A percentile compares a stretch with the other conserved stretches of the same genome.
Conservation (phyloP, 2,329 filamentous ascomycete genomes). For the Colletotrichum cordylinicola region DNA sequence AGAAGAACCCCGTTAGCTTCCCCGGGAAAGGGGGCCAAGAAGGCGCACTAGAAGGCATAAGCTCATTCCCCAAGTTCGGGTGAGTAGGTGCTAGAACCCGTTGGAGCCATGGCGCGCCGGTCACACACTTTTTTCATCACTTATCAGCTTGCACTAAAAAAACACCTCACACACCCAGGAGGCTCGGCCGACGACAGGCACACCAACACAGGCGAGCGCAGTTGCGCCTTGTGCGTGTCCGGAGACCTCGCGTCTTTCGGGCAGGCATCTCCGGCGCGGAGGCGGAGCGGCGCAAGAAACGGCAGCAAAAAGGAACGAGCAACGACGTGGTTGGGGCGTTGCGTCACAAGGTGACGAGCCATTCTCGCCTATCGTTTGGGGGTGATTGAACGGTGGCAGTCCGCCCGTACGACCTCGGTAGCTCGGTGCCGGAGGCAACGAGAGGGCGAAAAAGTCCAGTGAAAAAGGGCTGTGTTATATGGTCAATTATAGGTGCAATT, state of each 20-base stretch:
- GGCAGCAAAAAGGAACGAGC: not conserved
- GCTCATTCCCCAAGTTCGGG: not conserved
- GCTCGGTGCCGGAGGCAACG: not conserved
- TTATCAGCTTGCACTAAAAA: not conserved
- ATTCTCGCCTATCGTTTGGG: not conserved
- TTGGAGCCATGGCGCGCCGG: not conserved
- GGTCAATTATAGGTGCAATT: not conserved
- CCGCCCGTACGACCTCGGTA: not conserved
- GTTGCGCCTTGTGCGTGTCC: not conserved
- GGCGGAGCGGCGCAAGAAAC: not conserved
- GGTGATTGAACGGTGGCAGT: not conserved
- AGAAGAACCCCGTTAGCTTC: not conserved
- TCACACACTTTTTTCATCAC: not conserved
- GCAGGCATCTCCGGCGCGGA: conserved; percentile 8
- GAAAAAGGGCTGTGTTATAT: not conserved
- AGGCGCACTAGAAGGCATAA: not conserved
- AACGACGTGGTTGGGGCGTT: not conserved
- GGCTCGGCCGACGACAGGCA: not conserved
- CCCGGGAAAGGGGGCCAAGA: not conserved
- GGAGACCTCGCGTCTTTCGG: conserved; percentile 2
- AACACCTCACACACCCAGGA: not conserved
- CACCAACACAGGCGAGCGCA: not conserved
- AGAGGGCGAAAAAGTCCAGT: not conserved
- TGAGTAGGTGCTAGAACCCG: not conserved
- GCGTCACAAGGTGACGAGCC: not conserved